A percentile compares a stretch with the other conserved stretches of the same genome.
Evolutionary conservation across 1,139 yeast genomes (phyloP).

Genomic region (Candida buenavistaensis): DNA sequence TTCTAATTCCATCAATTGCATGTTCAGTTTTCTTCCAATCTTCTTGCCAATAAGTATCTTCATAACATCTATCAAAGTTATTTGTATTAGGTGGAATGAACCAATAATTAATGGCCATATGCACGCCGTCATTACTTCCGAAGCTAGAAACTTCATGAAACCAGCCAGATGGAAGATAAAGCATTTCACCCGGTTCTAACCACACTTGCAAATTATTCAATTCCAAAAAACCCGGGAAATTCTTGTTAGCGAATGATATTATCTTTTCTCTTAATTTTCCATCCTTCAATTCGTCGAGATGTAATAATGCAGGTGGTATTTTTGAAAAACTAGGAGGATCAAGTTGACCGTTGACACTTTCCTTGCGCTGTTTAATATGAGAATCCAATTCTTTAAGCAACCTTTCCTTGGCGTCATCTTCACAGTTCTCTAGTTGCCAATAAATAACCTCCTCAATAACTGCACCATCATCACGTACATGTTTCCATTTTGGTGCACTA

Average conservation of each 20-base stretch:
- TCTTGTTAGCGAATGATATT: slow-evolving; percentile 22
- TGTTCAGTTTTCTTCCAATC: slow-evolving; percentile 36
- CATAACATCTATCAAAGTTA: slow-evolving; percentile 34
- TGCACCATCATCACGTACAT: slow-evolving; percentile 63
- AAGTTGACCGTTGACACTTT: slow-evolving; percentile 11
- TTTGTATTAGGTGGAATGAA: slow-evolving; percentile 59
- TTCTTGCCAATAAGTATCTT: slow-evolving; percentile 49
- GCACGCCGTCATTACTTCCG: slow-evolving; percentile 30
- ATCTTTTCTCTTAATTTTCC: slow-evolving; percentile 23
- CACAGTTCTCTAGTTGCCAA: slow-evolving; percentile 27
- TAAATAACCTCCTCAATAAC: slow-evolving; percentile 45
- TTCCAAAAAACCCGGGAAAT: slow-evolving; percentile 50
- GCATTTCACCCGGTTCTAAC: slow-evolving; percentile 62
- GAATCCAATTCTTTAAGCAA: slow-evolving; percentile 17
- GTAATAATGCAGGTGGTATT: slow-evolving; percentile 63
- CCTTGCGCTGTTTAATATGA: slow-evolving; percentile 16
- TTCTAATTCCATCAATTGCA: slow-evolving; percentile 10
- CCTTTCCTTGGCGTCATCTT: slow-evolving; percentile 9
- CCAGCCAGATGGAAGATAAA: slow-evolving; percentile 77
- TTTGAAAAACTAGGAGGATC: slow-evolving; percentile 72
- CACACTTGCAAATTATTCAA: slow-evolving; percentile 46
- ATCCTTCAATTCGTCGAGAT: slow-evolving; percentile 51
- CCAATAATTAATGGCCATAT: slow-evolving; percentile 74
- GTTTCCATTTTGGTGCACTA: slow-evolving; percentile 58
- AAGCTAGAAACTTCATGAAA: slow-evolving; percentile 79